phyloP scores from a whole-genome alignment of 495 filamentous ascomycete genomes.

The Rostrohypoxylon terebratum region DNA sequence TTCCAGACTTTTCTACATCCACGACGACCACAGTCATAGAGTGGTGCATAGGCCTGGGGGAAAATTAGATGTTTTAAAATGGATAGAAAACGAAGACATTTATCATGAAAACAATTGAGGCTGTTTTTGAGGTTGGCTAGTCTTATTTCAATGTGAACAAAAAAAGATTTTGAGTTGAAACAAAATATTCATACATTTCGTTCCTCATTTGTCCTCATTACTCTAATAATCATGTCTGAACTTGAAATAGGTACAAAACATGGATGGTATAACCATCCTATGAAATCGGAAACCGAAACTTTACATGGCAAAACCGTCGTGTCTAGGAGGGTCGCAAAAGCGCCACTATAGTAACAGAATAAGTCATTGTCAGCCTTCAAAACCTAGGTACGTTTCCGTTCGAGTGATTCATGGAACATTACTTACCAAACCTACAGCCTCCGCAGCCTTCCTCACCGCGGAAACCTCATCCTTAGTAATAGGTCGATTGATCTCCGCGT shows the following conservation, averaged over 20 bases:
- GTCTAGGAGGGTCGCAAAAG: conserved; percentile 75
- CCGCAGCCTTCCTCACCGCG: conserved; percentile 70
- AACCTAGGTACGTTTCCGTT: not conserved
- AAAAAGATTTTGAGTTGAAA: not conserved
- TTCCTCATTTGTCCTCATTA: not conserved
- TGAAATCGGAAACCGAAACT: not conserved
- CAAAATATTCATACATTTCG: not conserved
- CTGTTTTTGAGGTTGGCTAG: not conserved
- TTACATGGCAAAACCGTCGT: conserved; percentile 78
- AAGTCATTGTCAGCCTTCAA: conserved; percentile 2
- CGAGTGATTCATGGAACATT: not conserved
- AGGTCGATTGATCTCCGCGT: conserved; percentile 80
- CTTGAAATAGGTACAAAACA: not conserved
- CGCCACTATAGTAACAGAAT: conserved; percentile 61
- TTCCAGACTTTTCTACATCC: conserved; percentile 24
- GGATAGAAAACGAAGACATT: conserved; percentile 1
- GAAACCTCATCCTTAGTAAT: conserved; percentile 71
- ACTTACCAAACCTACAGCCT: conserved; percentile 68
- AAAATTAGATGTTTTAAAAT: conserved; percentile 11
- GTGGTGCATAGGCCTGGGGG: not conserved
- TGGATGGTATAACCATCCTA: not conserved
- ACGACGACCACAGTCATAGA: not conserved
- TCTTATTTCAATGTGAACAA: conserved; percentile 10
- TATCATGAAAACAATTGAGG: not conserved
- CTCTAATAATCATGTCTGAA: not conserved